Conservation (phyloP, 225 moss, liverwort and hornwort species). For the Marchantia polymorpha region DNA sequence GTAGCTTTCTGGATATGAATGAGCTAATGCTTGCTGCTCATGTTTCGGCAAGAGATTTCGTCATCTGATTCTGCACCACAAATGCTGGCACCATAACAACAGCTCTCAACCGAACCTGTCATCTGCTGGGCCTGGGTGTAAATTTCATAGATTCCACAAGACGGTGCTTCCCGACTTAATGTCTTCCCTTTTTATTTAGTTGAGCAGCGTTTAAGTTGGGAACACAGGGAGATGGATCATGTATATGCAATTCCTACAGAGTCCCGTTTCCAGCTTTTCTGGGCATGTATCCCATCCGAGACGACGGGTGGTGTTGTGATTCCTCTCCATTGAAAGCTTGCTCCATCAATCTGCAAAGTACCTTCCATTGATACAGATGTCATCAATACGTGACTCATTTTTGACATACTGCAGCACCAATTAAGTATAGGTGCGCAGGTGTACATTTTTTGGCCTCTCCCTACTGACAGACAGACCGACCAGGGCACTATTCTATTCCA, state of each 20-base stretch:
- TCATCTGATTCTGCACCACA: neutral
- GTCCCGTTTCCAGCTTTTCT: conserved; percentile 3
- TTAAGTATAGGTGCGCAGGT: conserved; percentile 17
- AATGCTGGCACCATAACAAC: conserved; percentile 1
- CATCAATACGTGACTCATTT: conserved; percentile 18
- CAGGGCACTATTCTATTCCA: conserved; percentile 9
- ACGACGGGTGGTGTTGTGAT: neutral
- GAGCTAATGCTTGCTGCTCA: neutral
- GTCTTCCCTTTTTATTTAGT: conserved; percentile 7
- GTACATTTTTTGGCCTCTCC: conserved; percentile 25
- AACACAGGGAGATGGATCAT: conserved; percentile 11
- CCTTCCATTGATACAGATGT: conserved; percentile 12
- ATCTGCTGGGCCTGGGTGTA: neutral
- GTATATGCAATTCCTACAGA: conserved; percentile 7
- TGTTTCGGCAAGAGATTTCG: neutral
- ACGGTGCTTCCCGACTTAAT: neutral
- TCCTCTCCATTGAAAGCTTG: neutral
- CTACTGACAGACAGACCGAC: conserved; percentile 18
- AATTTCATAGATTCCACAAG: neutral
- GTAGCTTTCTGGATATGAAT: neutral
- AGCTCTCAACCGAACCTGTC: neutral
- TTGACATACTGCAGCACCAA: conserved; percentile 25
- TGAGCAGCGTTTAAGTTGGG: conserved; percentile 1
- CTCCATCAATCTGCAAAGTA: conserved; percentile 5
- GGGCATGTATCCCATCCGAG: neutral